These are phyloP conservation scores for Lachnellula arida DNA, from an alignment of 2,329 filamentous ascomycete genomes.

Conservation along the genomic window DNA sequence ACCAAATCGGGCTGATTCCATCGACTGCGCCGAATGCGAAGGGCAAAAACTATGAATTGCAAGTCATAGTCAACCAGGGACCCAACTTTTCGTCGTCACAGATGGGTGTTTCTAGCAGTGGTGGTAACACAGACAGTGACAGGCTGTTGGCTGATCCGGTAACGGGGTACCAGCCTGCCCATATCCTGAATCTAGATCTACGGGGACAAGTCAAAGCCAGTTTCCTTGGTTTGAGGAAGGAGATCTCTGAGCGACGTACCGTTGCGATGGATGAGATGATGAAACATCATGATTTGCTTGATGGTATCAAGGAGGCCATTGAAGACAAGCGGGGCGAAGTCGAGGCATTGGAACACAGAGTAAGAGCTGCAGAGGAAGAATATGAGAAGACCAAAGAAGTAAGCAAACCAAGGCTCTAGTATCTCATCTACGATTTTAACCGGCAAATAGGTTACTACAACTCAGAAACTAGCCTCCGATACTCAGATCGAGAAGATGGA, in stretches of 20 bases:
- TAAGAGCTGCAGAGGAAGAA: slow-evolving; percentile 84
- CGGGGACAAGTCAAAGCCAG: slow-evolving; percentile 75
- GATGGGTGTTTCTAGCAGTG: slow-evolving; percentile 33
- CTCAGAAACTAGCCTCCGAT: slow-evolving; percentile 83
- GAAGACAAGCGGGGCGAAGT: slow-evolving; percentile 93
- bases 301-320: slow-evolving; percentile 93
- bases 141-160: slow-evolving; percentile 75
- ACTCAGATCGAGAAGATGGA: slow-evolving; percentile 98
- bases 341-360: slow-evolving; percentile 82
- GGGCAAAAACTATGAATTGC: slow-evolving; percentile 78
- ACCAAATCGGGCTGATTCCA: slow-evolving; percentile 89
- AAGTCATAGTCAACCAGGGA: slow-evolving; percentile 72
- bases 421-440: slow-evolving; percentile 8
- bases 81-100: slow-evolving; percentile 70
- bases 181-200: slow-evolving; percentile 85
- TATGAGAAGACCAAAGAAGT: slow-evolving; percentile 90
- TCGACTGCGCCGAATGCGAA: slow-evolving; percentile 79
- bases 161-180: slow-evolving; percentile 84
- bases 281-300: slow-evolving; percentile 88
- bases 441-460: slow-evolving; percentile 53
- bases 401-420: slow-evolving; percentile 1
- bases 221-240: slow-evolving; percentile 75
- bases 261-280: slow-evolving; percentile 83
- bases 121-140: slow-evolving; percentile 53
- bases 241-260: slow-evolving; percentile 85